A percentile compares a stretch with the other conserved stretches of the same genome.
phyloP scores from a whole-genome alignment of 495 filamentous ascomycete genomes.

The Daldinia decipiens region DNA sequence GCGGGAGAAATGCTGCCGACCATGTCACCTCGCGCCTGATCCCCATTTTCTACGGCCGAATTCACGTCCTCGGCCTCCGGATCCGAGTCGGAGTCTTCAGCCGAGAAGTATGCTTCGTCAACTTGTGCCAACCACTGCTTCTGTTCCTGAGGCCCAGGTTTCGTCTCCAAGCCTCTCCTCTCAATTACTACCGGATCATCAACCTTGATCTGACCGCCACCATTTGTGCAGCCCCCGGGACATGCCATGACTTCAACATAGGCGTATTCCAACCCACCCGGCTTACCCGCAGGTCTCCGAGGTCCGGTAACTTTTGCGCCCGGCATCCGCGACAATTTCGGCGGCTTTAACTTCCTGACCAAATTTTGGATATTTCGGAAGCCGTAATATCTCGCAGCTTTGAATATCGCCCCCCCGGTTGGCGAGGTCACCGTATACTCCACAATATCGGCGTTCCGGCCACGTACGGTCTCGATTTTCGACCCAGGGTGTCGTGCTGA shows the following conservation, averaged over 20 bases:
- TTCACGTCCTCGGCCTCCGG: slow-evolving; percentile 35
- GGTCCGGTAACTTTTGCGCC: slow-evolving; percentile 67
- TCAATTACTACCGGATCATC: slow-evolving; percentile 72
- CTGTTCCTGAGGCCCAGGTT: slow-evolving; percentile 76
- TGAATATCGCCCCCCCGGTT: slow-evolving; percentile 70
- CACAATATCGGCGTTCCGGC: slow-evolving; percentile 88
- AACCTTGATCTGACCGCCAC: slow-evolving; percentile 91
- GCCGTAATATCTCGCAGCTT: slow-evolving; percentile 90
- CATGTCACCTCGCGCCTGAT: slow-evolving; percentile 45
- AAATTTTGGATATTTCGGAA: slow-evolving; percentile 99
- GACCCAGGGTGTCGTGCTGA: slow-evolving; percentile 74
- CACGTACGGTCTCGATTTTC: slow-evolving; percentile 71
- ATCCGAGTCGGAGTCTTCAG: slow-evolving; percentile 66
- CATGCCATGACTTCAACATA: slow-evolving; percentile 99
- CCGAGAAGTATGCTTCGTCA: slow-evolving; percentile 95
- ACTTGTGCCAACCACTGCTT: slow-evolving; percentile 86
- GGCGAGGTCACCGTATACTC: slow-evolving; percentile 75
- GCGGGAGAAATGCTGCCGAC: slow-evolving; percentile 67
- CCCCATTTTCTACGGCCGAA: slow-evolving; percentile 25
- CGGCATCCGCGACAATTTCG: slow-evolving; percentile 76
- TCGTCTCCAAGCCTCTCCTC: slow-evolving; percentile 56
- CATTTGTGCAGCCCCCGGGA: slow-evolving; percentile 96
- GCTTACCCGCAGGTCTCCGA: slow-evolving; percentile 58
- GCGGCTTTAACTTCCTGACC: slow-evolving; percentile 86
- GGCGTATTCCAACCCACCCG: slow-evolving; percentile 69